These are phyloP conservation scores for Pythium rhizo-oryzae DNA, from an alignment of 352 stramenopile species.

Conservation along the genomic window DNA sequence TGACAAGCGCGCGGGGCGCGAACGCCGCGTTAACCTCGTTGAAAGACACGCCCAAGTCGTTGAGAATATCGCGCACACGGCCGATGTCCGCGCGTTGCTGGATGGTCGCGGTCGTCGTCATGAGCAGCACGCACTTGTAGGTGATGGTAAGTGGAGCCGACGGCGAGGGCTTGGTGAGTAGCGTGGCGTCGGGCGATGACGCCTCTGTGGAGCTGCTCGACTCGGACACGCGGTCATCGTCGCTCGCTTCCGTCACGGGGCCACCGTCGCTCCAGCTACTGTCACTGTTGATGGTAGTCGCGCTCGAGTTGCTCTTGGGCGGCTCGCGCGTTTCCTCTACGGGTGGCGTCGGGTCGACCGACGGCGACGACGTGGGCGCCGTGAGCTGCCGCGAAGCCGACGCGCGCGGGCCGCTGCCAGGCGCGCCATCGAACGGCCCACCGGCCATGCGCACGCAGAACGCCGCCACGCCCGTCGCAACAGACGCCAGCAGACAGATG, in stretches of 20 bases:
- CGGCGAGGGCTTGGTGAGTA: not conserved
- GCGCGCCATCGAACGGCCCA: not conserved
- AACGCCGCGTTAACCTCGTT: not conserved
- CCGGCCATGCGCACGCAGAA: not conserved
- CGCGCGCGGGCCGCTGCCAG: no score
- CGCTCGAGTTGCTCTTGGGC: not conserved
- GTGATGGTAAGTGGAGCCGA: not conserved
- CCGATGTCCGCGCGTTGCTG: not conserved
- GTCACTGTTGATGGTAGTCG: not conserved
- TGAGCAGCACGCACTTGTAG: slow-evolving; percentile 1
- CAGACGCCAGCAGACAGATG: not conserved
- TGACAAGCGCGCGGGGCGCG: not conserved
- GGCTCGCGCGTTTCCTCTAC: not conserved
- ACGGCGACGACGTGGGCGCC: no score
- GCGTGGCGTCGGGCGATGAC: no score
- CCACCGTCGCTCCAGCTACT: not conserved
- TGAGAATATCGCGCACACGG: slow-evolving; percentile 4
- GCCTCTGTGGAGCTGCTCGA: not conserved
- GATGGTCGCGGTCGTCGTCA: not conserved
- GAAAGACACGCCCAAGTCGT: not conserved
- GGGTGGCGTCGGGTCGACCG: no score
- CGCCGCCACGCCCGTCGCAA: not conserved
- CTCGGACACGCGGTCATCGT: not conserved
- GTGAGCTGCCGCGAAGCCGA: not conserved
- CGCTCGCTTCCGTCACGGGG: not conserved